These are phyloP conservation scores for Pythium pyrilobum DNA, from an alignment of 352 stramenopile species.

Conservation along the genomic window DNA sequence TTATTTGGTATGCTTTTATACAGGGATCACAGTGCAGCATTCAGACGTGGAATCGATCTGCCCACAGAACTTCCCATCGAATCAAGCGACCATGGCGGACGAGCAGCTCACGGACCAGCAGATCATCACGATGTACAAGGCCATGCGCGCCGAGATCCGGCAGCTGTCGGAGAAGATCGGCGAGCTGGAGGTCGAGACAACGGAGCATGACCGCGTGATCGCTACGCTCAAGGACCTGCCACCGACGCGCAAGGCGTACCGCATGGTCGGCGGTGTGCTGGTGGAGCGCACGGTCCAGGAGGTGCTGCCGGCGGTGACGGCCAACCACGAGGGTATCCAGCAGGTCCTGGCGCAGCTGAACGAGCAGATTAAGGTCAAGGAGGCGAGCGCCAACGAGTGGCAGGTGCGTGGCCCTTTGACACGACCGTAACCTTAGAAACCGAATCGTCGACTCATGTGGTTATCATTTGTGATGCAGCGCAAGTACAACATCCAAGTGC, in stretches of 20 bases:
- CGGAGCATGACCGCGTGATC: constrained; percentile 82
- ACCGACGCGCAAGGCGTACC: constrained; percentile 86
- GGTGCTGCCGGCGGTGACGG: constrained; percentile 89
- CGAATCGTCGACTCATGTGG: not conserved
- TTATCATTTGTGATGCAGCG: constrained; percentile 24
- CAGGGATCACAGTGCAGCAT: not conserved
- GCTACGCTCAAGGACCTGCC: constrained; percentile 73
- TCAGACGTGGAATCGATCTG: not conserved
- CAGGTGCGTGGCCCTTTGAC: constrained; percentile 33
- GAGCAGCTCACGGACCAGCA: constrained; percentile 78
- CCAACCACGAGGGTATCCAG: constrained; percentile 76
- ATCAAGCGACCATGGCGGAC: constrained; percentile 22
- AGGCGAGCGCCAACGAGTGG: constrained; percentile 75
- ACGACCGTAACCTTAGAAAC: too few species aligned
- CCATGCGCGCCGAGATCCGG: constrained; percentile 74
- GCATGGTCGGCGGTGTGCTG: constrained; percentile 94
- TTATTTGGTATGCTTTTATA: not conserved
- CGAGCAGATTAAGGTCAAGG: constrained; percentile 81
- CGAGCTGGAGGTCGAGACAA: constrained; percentile 79
- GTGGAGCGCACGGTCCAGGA: constrained; percentile 96
- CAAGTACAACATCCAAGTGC: constrained; percentile 84
- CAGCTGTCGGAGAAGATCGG: constrained; percentile 83
- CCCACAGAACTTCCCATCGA: not conserved
- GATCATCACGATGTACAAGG: constrained; percentile 84
- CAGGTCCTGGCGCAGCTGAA: constrained; percentile 73